Conservation (phyloP, 306 rosid species). For the Carpinus fangiana region DNA sequence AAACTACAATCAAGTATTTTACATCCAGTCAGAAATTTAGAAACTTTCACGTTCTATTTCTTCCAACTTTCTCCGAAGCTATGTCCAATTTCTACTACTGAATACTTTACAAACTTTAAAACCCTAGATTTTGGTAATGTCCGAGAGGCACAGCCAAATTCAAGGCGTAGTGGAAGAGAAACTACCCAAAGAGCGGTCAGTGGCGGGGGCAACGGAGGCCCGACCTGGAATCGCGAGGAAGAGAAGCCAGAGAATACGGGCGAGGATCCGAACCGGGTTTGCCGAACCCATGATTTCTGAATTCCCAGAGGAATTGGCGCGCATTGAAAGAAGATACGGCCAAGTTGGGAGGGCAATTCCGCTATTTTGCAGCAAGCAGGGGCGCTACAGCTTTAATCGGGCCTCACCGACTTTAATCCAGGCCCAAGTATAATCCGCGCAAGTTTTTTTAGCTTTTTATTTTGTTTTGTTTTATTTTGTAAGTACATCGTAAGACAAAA, state of each 20-base stretch:
- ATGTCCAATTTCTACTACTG: neutral
- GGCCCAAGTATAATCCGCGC: neutral
- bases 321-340: conserved; percentile 47
- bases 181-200: conserved; percentile 45
- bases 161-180: conserved; percentile 11
- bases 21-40: neutral
- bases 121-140: conserved; percentile 10
- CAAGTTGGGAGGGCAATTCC: conserved; percentile 20
- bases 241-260: conserved; percentile 29
- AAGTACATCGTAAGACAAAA: too few species aligned
- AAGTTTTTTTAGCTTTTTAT: too few species aligned
- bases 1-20: too few species aligned
- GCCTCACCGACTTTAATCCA: conserved; percentile 3
- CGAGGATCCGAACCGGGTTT: conserved; percentile 22
- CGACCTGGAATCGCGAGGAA: conserved; percentile 19
- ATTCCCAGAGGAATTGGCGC: conserved; percentile 31
- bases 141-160: conserved; percentile 10
- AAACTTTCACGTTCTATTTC: neutral
- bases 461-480: too few species aligned
- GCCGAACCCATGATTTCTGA: conserved; percentile 30
- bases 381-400: neutral
- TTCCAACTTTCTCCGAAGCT: neutral
- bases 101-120: neutral
- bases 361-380: neutral
- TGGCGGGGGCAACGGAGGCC: conserved; percentile 27